Evolutionary conservation across 129 eudicot genomes (phyloP), one percentile per base, ranked within the genome.

Genomic region (Apium graveolens): DNA sequence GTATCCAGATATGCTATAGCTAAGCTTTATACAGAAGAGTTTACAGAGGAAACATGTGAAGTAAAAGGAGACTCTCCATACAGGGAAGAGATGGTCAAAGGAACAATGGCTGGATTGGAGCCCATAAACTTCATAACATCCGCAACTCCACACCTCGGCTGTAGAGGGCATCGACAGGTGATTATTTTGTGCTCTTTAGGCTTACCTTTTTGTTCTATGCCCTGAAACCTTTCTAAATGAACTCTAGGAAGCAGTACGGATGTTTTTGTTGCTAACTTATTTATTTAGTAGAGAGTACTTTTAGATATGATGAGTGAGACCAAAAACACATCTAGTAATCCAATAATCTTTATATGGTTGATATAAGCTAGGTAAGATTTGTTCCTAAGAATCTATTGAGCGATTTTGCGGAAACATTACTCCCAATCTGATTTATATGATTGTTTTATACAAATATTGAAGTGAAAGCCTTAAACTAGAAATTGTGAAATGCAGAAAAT

Each of bases 61-160:
- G 79, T 66, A 76, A 80, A 81, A 82, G 90, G 87, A 78, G 90
- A 81, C 43, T 70, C 55, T 37, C 80, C 81, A 18, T 76, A 42
- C 26, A 31, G 66, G 29, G 86, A 87, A 70, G 78, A 79, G 53
- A 80, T 68, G 21, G 70, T 55, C 27, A 81, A 60, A 21, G 91
- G 76, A 21, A 87, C 80, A 78, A 83, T 96, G 48, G 97, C 92
- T 45, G 99, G 97, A 77, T 88, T 96, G 43, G 88, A 92, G 80
- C 99, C 99, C 31, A 76, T 89, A 31, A 96, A 90, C 81, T 96
- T 92, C 63, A 86, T 96, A 29, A 96, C 97, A 26, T 75, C 81
- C 72, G 99, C 99, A 53, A 88, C 99, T 24, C 99, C 99, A 41
- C 97, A 96, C 83, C 92, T 96, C 66, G 99, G 99, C 66, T 83